Base-by-base conservation (phyloP, 2,329 filamentous ascomycete species). In the Periconia sp. region DNA sequence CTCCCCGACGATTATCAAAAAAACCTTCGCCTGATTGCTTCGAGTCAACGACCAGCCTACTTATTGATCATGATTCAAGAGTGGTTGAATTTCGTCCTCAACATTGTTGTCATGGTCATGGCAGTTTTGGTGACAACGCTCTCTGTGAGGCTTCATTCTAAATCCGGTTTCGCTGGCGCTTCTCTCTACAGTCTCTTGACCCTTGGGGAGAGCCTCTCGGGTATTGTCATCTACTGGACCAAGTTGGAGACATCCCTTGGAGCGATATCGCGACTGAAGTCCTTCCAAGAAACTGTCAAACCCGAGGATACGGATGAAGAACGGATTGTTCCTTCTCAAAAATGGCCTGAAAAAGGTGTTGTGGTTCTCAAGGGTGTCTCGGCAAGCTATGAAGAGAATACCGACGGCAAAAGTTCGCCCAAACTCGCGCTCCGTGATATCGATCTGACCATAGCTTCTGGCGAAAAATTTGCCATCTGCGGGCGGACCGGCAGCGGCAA, bases 401-500 rank as follows among this genome's bases (percentile, higher is more conserved):
- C 9, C 35, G 33, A 49, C 10, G 27, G 17, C 10, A 48, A 41
- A 27, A 27, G 23, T 27, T 27, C 23, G 7, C 42, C 47, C 3
- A 53, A 41, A 13, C 42, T 59, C 3, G 56, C 57, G 13, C 54
- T 60, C 27, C 37, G 49, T 15, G 31, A 57, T 14, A 63, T 83
- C 20, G 75, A 65, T 15, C 56, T 84, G 1, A 69, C 65, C 1
- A 72, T 83, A 31, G 27, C 63, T 2, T 56, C 77, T 0, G 80
- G 80, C 8, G 68, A 80, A 54, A 76, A 77, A 57, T 59, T 79
- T 18, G 68, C 76, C 3, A 68, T 84, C 3, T 82, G 78, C 50
- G 82, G 82, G 1, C 73, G 81, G 6, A 84, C 77, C 15, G 81
- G 77, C 74, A 19, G 74, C 81, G 55, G 58, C 49, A 57, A 58